Evolutionary conservation across 2,329 filamentous ascomycete genomes (phyloP).

Genomic region (Cercospora citrullina): DNA sequence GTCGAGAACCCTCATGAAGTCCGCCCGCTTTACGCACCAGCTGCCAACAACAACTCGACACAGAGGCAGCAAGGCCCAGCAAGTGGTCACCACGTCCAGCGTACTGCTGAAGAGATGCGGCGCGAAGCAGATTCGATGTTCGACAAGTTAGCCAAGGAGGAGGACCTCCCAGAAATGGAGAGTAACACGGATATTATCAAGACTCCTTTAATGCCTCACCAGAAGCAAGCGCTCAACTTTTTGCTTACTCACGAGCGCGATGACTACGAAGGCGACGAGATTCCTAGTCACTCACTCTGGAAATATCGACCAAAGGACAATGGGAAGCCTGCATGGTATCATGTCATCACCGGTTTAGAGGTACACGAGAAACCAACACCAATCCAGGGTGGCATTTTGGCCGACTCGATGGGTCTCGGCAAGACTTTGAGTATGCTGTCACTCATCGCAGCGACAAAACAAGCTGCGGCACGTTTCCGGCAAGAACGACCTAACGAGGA

Average conservation of each 20-base stretch:
- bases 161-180: slow-evolving; percentile 74
- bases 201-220: slow-evolving; percentile 71
- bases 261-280: slow-evolving; percentile 56
- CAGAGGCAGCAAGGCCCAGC: slow-evolving; percentile 16
- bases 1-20: slow-evolving; percentile 73
- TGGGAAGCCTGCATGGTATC: slow-evolving; percentile 67
- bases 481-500: slow-evolving; percentile 49
- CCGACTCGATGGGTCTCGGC: slow-evolving; percentile 55
- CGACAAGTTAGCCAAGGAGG: slow-evolving; percentile 73
- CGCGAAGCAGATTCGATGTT: slow-evolving; percentile 85
- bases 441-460: slow-evolving; percentile 66
- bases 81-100: slow-evolving; percentile 45
- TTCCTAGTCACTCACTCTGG: slow-evolving; percentile 71
- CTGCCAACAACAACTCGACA: neutral
- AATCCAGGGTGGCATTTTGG: slow-evolving; percentile 49
- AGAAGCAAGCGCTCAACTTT: slow-evolving; percentile 86
- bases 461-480: slow-evolving; percentile 64
- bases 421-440: slow-evolving; percentile 75
- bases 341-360: slow-evolving; percentile 78
- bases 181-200: slow-evolving; percentile 63
- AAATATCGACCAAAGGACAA: slow-evolving; percentile 58
- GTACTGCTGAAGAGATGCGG: slow-evolving; percentile 82
- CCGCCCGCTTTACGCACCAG: slow-evolving; percentile 41
- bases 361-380: slow-evolving; percentile 38
- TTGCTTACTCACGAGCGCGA: slow-evolving; percentile 74